phyloP scores from a whole-genome alignment of 2,329 filamentous ascomycete genomes.

The Sphaerulina vaccinii region DNA sequence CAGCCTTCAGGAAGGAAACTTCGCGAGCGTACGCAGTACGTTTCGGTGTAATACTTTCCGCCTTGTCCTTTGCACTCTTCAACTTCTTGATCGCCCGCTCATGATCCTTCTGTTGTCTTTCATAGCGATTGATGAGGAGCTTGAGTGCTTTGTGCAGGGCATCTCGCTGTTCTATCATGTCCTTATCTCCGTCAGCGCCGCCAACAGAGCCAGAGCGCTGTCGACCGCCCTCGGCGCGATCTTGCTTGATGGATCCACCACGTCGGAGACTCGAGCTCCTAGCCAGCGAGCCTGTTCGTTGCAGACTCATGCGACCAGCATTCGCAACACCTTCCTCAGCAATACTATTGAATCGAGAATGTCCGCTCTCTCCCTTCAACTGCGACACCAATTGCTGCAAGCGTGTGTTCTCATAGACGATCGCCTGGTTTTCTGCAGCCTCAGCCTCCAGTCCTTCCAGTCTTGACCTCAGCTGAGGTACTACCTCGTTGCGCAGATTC shows the following conservation, averaged over 20 bases:
- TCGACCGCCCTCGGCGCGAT: slow-evolving; percentile 39
- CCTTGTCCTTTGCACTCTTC: slow-evolving; percentile 74
- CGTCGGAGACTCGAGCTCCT: slow-evolving; percentile 45
- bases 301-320: slow-evolving; percentile 40
- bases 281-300: slow-evolving; percentile 58
- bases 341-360: slow-evolving; percentile 57
- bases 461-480: slow-evolving; percentile 73
- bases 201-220: slow-evolving; percentile 45
- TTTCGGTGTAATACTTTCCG: slow-evolving; percentile 65
- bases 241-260: slow-evolving; percentile 38
- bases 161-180: slow-evolving; percentile 90
- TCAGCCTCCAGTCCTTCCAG: slow-evolving; percentile 77
- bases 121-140: slow-evolving; percentile 79
- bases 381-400: slow-evolving; percentile 82
- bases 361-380: slow-evolving; percentile 54
- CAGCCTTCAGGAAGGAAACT: slow-evolving; percentile 73
- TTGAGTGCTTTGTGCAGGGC: slow-evolving; percentile 85
- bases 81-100: slow-evolving; percentile 75
- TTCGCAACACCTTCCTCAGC: slow-evolving; percentile 55
- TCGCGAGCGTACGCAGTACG: slow-evolving; percentile 81
- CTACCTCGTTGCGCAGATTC: slow-evolving; percentile 82
- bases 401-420: slow-evolving; percentile 76
- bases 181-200: slow-evolving; percentile 61
- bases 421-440: slow-evolving; percentile 67
- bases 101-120: slow-evolving; percentile 79